Base-by-base conservation (phyloP, 495 filamentous ascomycete genomes). In the Extremus antarcticus region DNA sequence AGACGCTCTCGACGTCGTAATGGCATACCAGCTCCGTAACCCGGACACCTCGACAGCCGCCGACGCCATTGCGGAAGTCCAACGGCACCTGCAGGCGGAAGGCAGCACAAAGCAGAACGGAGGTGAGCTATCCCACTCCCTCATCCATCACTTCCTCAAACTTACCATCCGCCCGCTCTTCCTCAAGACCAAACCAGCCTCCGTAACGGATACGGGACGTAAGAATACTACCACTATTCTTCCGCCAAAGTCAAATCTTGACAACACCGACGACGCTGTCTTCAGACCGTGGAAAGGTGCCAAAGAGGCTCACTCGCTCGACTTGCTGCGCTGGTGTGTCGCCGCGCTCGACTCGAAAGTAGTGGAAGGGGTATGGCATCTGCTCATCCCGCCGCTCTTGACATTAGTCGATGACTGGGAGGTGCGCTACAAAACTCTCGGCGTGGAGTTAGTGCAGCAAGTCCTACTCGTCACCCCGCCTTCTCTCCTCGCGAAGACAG, bases 21-120 rank as follows among this genome's bases (percentile, higher is more conserved):
- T 92, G 66, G 78, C 80, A 53, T 96, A 89, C 87, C 94, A 97
- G 71, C 73, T 97, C 24, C 73, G 84, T 25, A 79, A 96, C 65
- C 88, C 90, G 2, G 78, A 78, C 1, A 70, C 68, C 7, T 74
- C 71, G 4, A 81, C 86, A 50, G 74, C 81, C 17, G 65, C 74
- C 7, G 77, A 73, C 20, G 87, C 76, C 3, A 72, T 94, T 55
- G 79, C 87, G 57, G 81, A 83, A 62, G 75, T 92, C 17, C 55
- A 66, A 40, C 65, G 16, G 41, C 41, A 46, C 8, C 41, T 24
- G 29, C 29, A 48, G 22, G 8, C 46, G 9, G 29, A 35, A 35
- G 22, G 29, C 3, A 32, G 53, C 25, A 35, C 24, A 25, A 29
- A 49, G 9, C 39, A 43, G 17, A 53, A 53, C 23, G 48, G 48